Evolutionary conservation across 2,329 filamentous ascomycete genomes (phyloP), one percentile per base, ranked within the genome.

Genomic region (Pseudocercospora vitis): DNA sequence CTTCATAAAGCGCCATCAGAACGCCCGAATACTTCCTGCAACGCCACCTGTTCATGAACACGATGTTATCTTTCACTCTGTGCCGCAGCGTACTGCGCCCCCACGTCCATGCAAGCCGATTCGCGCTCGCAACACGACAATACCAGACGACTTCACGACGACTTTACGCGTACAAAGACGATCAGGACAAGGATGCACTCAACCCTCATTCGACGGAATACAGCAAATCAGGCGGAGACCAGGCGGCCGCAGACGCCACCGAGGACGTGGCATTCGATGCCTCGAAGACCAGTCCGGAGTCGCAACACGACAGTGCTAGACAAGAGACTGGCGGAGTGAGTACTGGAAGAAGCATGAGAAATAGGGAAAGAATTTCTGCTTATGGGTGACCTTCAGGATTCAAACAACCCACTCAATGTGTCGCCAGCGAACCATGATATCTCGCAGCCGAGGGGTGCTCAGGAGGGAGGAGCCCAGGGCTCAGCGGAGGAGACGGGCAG

Each of bases 201-300:
- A 81, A 86, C 54, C 83, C 87, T 0, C 77, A 81, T 28, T 72
- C 80, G 2, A 82, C 79, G 50, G 88, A 95, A 68, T 82, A 85
- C 71, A 82, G 82, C 53, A 83, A 86, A 66, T 84, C 82, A 46
- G 87, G 83, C 3, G 82, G 81, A 0, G 88, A 84, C 60, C 74
- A 84, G 37, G 73, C 74, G 9, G 79, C 84, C 1, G 77, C 79
- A 0, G 4, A 18, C 8, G 74, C 78, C 24, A 74, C 80, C 52
- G 68, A 75, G 3, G 77, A 84, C 35, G 79, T 84, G 0, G 86
- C 90, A 1, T 95, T 88, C 71, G 79, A 89, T 67, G 82, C 84
- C 0, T 71, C 77, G 51, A 82, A 81, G 68, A 91, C 87, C 21
- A 74, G 78, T 16, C 89, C 89, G 0, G 85, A 90, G 66, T 65